Evolutionary conservation across 176 grass and related monocot genomes (phyloP).

Genomic region (Oryza rufipogon): DNA sequence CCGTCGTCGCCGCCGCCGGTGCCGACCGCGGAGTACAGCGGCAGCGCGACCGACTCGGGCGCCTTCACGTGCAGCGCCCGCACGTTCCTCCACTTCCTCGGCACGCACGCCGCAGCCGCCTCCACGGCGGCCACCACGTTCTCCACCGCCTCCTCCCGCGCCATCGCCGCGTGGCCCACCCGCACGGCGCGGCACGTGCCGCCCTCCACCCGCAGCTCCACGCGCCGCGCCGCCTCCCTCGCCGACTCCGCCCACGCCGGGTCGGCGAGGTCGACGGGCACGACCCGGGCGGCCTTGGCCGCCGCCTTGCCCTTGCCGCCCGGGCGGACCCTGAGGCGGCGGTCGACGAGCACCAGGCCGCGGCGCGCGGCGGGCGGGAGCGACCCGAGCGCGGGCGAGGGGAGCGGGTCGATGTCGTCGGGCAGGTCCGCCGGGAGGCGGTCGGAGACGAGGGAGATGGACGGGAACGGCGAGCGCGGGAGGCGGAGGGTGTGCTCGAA

Average conservation of each 20-base stretch:
- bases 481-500: slow-evolving; percentile 55
- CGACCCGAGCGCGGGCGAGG: slow-evolving; percentile 47
- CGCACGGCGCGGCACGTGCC: slow-evolving; percentile 63
- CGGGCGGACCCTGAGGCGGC: slow-evolving; percentile 37
- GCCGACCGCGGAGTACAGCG: slow-evolving; percentile 44
- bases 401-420: slow-evolving; percentile 46
- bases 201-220: slow-evolving; percentile 47
- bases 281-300: slow-evolving; percentile 31
- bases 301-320: slow-evolving; percentile 39
- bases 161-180: slow-evolving; percentile 47
- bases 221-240: slow-evolving; percentile 38
- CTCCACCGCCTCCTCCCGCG: slow-evolving; percentile 37
- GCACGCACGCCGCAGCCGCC: slow-evolving; percentile 52
- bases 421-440: slow-evolving; percentile 35
- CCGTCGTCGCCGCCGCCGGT: background rate
- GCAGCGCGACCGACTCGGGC: slow-evolving; percentile 60
- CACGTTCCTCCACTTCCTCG: slow-evolving; percentile 76
- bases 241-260: slow-evolving; percentile 46
- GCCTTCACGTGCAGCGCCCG: slow-evolving; percentile 62
- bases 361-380: slow-evolving; percentile 43
- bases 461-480: slow-evolving; percentile 53
- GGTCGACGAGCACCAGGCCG: slow-evolving; percentile 61
- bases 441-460: slow-evolving; percentile 51
- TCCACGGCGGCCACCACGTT: slow-evolving; percentile 62
- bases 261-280: slow-evolving; percentile 51